A percentile compares a stretch with the other conserved stretches of the same genome.
Evolutionary conservation across 2,329 filamentous ascomycete species (phyloP).

Genomic region (Fusarium concolor): DNA sequence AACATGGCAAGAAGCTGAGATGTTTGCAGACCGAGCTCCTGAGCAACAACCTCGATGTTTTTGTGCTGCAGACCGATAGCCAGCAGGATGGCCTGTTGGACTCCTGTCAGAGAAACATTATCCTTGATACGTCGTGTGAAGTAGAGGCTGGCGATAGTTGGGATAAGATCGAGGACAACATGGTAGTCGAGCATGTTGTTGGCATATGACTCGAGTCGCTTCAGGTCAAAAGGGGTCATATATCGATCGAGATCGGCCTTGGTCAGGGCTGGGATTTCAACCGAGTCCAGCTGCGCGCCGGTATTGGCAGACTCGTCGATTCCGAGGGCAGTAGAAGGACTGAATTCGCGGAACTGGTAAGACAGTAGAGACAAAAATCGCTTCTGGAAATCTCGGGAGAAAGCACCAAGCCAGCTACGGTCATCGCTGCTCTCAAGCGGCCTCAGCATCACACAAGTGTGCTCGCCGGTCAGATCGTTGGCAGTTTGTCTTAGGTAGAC

Average conservation of each 20-base stretch:
- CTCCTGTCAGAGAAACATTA: slow-evolving; percentile 77
- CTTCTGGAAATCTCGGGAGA: slow-evolving; percentile 91
- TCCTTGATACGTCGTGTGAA: slow-evolving; percentile 81
- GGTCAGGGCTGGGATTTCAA: slow-evolving; percentile 66
- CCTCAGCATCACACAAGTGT: slow-evolving; percentile 97
- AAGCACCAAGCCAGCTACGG: slow-evolving; percentile 87
- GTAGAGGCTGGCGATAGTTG: slow-evolving; percentile 83
- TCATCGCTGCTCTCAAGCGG: slow-evolving; percentile 78
- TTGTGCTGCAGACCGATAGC: slow-evolving; percentile 93
- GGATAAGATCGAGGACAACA: slow-evolving; percentile 93
- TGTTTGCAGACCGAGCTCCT: slow-evolving; percentile 78
- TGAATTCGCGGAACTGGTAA: slow-evolving; percentile 90
- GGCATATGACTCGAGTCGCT: slow-evolving; percentile 93
- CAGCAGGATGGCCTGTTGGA: slow-evolving; percentile 89
- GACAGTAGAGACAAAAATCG: slow-evolving; percentile 92
- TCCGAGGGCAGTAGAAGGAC: slow-evolving; percentile 80
- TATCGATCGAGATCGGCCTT: slow-evolving; percentile 81
- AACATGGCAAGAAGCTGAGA: slow-evolving; percentile 95
- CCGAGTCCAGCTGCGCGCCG: slow-evolving; percentile 73
- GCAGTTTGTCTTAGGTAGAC: slow-evolving; percentile 95
- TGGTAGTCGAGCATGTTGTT: slow-evolving; percentile 99
- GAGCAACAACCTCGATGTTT: slow-evolving; percentile 81
- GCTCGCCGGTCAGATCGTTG: slow-evolving; percentile 96
- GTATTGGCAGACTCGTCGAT: slow-evolving; percentile 87
- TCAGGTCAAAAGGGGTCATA: slow-evolving; percentile 92